phyloP scores from a whole-genome alignment of 768 basidiomycete species.

The Boletellus emodensis region DNA sequence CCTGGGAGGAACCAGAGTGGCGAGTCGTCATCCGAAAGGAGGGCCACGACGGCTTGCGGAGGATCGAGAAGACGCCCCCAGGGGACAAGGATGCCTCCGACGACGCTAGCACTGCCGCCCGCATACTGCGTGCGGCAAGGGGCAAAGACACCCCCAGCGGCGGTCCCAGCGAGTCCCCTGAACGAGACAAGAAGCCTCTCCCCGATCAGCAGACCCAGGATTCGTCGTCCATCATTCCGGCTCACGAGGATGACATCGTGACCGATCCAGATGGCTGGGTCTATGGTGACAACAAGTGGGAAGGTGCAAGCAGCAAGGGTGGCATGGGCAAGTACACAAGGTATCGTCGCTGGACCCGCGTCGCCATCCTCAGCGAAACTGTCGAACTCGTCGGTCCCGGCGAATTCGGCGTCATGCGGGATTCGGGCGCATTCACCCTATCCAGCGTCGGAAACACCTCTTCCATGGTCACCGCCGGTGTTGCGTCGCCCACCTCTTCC shows the following conservation, averaged over 20 bases:
- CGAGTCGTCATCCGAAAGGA: constrained; percentile 60
- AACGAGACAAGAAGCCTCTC: constrained; percentile 19
- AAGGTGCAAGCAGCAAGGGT: constrained; percentile 65
- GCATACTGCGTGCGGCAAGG: constrained; percentile 54
- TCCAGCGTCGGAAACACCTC: constrained; percentile 13
- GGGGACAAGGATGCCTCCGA: constrained; percentile 39
- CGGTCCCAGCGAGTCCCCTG: constrained; percentile 18
- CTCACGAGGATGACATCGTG: constrained; percentile 46
- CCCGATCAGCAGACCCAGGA: constrained; percentile 28
- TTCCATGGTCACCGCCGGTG: constrained; percentile 25
- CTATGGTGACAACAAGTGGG: constrained; percentile 96
- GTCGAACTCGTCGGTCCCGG: constrained; percentile 51
- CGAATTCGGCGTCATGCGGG: constrained; percentile 28
- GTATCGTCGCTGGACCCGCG: constrained; percentile 79
- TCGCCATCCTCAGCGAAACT: constrained; percentile 73
- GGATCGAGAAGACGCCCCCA: constrained; percentile 63
- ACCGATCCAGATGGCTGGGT: constrained; percentile 93
- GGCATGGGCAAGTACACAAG: constrained; percentile 93
- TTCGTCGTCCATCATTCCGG: constrained; percentile 26
- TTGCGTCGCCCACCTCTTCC: constrained; percentile 27
- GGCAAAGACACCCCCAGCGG: constrained; percentile 33
- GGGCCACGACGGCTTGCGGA: constrained; percentile 45
- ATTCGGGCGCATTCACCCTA: constrained; percentile 21
- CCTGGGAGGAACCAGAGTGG: constrained; percentile 93
- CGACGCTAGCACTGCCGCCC: constrained; percentile 38